Evolutionary conservation across 1,139 yeast species (phyloP).

Genomic region (Suhomyces coccinellae): DNA sequence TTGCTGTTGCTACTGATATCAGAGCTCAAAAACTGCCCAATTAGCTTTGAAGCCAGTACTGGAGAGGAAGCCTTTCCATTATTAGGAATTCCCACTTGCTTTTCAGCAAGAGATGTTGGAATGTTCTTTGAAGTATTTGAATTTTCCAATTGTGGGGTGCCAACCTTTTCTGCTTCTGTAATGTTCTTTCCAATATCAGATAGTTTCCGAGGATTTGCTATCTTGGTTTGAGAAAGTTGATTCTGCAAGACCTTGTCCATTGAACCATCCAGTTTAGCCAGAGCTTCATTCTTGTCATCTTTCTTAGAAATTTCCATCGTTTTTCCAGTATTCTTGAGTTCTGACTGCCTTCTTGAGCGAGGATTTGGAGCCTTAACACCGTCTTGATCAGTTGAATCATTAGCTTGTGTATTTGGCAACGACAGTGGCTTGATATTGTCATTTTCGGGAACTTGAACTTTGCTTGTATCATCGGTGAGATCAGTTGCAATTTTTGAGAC

Average conservation of each 20-base stretch:
- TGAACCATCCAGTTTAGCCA: neutral
- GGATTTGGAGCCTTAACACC: neutral
- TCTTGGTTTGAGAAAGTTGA: neutral
- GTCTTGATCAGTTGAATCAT: neutral
- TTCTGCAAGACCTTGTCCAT: neutral
- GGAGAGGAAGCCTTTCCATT: neutral
- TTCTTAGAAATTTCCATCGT: neutral
- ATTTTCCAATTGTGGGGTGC: neutral
- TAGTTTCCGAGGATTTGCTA: too few relatives aligned
- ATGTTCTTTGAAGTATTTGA: neutral
- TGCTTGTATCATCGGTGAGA: neutral
- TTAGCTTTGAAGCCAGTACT: neutral
- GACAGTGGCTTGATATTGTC: too few relatives aligned
- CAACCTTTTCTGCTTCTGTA: neutral
- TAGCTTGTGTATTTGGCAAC: neutral
- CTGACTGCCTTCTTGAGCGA: neutral
- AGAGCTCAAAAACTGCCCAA: neutral
- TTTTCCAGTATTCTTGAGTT: neutral
- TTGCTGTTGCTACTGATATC: neutral
- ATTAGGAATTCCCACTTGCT: neutral
- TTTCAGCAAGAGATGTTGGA: neutral
- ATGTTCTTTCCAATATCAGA: too few relatives aligned
- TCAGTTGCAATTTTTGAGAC: neutral
- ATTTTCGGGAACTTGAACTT: too few relatives aligned
- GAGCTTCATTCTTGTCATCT: neutral